Evolutionary conservation across 2,329 filamentous ascomycete genomes (phyloP).

Genomic region (Alternaria dauci): DNA sequence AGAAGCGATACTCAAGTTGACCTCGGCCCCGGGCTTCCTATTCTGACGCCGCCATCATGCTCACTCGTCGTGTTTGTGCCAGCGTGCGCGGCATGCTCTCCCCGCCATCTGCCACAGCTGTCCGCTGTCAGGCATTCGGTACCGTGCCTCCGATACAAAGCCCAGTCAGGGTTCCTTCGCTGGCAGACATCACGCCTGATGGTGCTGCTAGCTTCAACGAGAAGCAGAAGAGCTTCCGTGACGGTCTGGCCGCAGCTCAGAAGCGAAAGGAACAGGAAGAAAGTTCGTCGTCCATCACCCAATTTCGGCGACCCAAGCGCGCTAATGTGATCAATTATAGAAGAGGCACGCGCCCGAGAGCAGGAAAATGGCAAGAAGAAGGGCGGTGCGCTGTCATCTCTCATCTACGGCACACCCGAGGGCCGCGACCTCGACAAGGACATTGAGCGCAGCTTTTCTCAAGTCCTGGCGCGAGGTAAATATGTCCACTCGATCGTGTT

Average conservation of each 20-base stretch:
- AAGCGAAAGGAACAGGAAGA: constrained; percentile 81
- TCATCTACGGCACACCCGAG: constrained; percentile 97
- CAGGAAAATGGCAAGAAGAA: constrained; percentile 68
- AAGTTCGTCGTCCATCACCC: constrained; percentile 70
- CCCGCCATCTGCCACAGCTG: constrained; percentile 21
- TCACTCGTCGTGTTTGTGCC: constrained; percentile 42
- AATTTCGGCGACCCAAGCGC: constrained; percentile 50
- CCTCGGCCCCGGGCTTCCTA: constrained; percentile 1
- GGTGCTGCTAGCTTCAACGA: constrained; percentile 78
- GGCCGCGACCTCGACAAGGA: constrained; percentile 93
- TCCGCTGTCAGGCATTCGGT: constrained; percentile 40
- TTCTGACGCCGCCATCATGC: constrained; percentile 33
- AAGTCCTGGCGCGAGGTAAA: constrained; percentile 93
- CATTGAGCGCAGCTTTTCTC: constrained; percentile 94
- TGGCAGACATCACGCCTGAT: constrained; percentile 83
- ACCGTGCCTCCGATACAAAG: constrained; percentile 35
- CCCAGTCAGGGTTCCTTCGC: constrained; percentile 65
- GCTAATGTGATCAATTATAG: constrained; percentile 59
- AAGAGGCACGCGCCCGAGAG: constrained; percentile 66
- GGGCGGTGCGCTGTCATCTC: constrained; percentile 75
- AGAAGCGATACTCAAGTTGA: not conserved
- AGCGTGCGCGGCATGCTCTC: constrained; percentile 36
- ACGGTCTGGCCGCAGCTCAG: constrained; percentile 77
- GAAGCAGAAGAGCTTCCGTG: constrained; percentile 87
- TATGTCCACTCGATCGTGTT: constrained; percentile 98